Evolutionary conservation across 2,329 filamentous ascomycete species (phyloP).

Genomic region (Pseudogymnoascus sp.): DNA sequence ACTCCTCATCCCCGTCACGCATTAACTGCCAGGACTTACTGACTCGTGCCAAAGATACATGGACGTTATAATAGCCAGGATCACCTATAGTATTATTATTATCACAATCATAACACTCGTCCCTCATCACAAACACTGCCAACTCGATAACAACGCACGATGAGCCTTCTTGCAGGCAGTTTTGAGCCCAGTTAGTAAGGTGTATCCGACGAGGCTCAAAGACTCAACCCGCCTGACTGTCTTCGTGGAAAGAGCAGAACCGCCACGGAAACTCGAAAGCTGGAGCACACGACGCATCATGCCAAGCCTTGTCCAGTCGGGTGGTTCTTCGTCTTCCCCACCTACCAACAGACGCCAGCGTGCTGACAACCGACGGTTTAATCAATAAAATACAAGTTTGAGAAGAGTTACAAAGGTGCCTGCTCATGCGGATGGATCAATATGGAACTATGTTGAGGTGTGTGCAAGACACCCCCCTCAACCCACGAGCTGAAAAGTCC

Average conservation of each 20-base stretch:
- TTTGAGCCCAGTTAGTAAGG: not conserved
- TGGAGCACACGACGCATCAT: constrained; percentile 1
- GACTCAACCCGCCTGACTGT: not conserved
- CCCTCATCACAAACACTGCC: not conserved
- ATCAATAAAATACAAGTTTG: not conserved
- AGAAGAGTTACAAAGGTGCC: not conserved
- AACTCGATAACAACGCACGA: not conserved
- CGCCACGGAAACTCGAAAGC: not conserved
- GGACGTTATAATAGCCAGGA: not conserved
- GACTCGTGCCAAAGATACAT: not conserved
- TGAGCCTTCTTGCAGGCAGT: not conserved
- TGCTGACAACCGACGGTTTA: not conserved
- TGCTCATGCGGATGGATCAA: constrained; percentile 1
- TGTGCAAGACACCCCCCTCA: not conserved
- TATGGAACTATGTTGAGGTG: not conserved
- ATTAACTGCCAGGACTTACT: not conserved
- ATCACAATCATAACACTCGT: not conserved
- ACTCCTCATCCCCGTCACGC: not conserved
- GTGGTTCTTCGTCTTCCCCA: not conserved
- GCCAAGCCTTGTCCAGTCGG: not conserved
- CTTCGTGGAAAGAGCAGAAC: not conserved
- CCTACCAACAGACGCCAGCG: not conserved
- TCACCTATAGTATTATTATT: not conserved
- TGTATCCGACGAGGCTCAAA: not conserved
- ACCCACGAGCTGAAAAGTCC: not conserved